These are phyloP conservation scores for Sclerospora graminicola DNA, from an alignment of 352 stramenopile species.

Conservation along the genomic window DNA sequence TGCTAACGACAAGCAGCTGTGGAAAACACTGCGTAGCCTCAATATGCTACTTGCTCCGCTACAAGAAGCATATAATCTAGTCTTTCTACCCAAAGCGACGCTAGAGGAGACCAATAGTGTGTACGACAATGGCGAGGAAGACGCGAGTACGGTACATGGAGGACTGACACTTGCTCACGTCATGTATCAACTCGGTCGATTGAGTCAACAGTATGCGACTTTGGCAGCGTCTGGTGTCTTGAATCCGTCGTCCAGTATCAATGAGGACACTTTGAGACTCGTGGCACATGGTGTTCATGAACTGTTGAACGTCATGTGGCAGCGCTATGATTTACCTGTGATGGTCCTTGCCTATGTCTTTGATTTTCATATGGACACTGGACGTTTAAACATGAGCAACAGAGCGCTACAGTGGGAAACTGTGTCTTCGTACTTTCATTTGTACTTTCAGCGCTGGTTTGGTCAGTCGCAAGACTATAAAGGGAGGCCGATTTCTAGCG, in stretches of 20 bases:
- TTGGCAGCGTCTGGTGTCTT: conserved; percentile 17
- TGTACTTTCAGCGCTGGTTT: conserved; percentile 70
- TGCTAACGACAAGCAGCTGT: conserved; percentile 29
- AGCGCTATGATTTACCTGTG: conserved; percentile 54
- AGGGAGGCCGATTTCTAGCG: conserved; percentile 17
- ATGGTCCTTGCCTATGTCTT: conserved; percentile 75
- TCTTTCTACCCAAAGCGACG: conserved; percentile 28
- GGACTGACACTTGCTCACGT: conserved; percentile 60
- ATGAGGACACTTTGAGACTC: conserved; percentile 5
- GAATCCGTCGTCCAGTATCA: conserved; percentile 5
- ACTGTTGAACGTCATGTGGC: conserved; percentile 53
- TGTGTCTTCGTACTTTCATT: conserved; percentile 49
- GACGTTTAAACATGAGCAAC: conserved; percentile 41
- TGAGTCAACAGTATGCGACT: conserved; percentile 56
- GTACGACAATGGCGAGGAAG: conserved; percentile 23
- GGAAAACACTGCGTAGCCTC: conserved; percentile 35
- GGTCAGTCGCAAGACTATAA: conserved; percentile 8
- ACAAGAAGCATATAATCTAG: conserved; percentile 45
- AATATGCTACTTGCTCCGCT: conserved; percentile 40
- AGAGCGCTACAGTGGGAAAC: conserved; percentile 38
- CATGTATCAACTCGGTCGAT: conserved; percentile 68
- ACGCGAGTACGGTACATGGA: conserved; percentile 18
- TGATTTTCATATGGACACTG: conserved; percentile 64
- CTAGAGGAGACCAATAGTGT: conserved; percentile 3
- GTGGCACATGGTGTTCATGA: conserved; percentile 38